Evolutionary conservation across 2,329 filamentous ascomycete genomes (phyloP).

Genomic region (Alternaria sp.): DNA sequence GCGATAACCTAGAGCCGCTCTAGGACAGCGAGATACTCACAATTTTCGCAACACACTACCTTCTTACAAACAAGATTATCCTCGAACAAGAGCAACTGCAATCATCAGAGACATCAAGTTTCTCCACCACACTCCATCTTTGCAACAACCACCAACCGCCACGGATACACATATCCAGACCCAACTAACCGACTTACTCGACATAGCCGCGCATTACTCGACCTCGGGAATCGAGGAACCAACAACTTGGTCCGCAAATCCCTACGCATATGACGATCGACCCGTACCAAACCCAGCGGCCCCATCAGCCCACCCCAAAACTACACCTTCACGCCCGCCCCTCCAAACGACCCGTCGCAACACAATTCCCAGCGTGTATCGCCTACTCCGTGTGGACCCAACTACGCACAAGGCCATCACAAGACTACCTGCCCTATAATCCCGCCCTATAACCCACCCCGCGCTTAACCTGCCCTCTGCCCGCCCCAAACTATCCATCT

Average conservation of each 20-base stretch:
- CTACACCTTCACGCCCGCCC: background rate
- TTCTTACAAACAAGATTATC: background rate
- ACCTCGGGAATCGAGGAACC: background rate
- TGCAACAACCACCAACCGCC: background rate
- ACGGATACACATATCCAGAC: background rate
- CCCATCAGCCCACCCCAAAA: background rate
- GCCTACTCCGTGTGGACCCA: background rate
- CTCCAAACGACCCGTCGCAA: background rate
- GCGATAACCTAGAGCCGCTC: background rate
- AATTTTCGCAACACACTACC: background rate
- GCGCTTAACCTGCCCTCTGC: background rate
- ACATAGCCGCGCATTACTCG: background rate
- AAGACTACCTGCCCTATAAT: background rate
- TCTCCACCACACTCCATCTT: no score
- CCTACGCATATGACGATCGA: background rate
- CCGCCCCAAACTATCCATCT: background rate
- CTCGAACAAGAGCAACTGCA: background rate
- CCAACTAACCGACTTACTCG: background rate
- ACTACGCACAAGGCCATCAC: background rate
- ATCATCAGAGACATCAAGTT: background rate
- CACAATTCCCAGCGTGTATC: background rate
- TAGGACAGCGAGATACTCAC: background rate
- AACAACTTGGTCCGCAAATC: background rate
- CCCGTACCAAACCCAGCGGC: background rate
- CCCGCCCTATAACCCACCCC: background rate